These are phyloP conservation scores for Zanthoxylum bungeanum DNA, from an alignment of 345 rosid species.

Conservation along the genomic window DNA sequence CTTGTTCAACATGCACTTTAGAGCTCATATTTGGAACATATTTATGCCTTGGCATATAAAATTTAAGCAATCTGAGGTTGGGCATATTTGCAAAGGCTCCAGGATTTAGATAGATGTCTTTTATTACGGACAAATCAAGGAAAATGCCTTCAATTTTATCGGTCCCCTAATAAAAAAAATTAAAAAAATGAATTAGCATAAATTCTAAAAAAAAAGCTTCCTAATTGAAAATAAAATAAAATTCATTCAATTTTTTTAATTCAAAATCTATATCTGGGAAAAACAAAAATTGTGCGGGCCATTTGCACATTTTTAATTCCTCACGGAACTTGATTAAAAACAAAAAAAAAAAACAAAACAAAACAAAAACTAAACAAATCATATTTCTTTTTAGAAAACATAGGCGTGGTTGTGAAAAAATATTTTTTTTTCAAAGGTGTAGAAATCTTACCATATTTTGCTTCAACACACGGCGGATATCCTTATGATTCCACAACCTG, in stretches of 20 bases:
- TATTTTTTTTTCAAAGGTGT: too few species aligned
- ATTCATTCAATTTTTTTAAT: too few species aligned
- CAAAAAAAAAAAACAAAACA: too few species aligned
- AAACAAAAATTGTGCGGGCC: too few species aligned
- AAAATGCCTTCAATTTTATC: neutral
- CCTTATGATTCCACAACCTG: conserved; percentile 11
- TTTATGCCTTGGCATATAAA: neutral
- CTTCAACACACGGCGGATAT: neutral
- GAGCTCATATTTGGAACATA: neutral
- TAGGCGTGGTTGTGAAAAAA: too few species aligned
- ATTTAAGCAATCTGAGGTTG: neutral
- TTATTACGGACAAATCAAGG: neutral
- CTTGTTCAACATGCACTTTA: neutral
- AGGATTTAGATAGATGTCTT: neutral
- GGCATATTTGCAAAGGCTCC: conserved; percentile 2
- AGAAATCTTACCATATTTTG: conserved; percentile 3
- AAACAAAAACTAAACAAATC: too few species aligned
- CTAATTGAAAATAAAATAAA: neutral
- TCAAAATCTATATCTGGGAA: too few species aligned
- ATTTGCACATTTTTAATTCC: too few species aligned
- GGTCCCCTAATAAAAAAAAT: neutral
- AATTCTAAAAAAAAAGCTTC: neutral
- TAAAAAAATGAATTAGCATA: neutral
- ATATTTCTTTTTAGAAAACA: too few species aligned
- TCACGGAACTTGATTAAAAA: too few species aligned